Percentiles rank a stretch among this genome's conserved stretches.
Evolutionary conservation across 805 yeast species (phyloP).

Genomic region (Middelhovenomyces tepae): DNA sequence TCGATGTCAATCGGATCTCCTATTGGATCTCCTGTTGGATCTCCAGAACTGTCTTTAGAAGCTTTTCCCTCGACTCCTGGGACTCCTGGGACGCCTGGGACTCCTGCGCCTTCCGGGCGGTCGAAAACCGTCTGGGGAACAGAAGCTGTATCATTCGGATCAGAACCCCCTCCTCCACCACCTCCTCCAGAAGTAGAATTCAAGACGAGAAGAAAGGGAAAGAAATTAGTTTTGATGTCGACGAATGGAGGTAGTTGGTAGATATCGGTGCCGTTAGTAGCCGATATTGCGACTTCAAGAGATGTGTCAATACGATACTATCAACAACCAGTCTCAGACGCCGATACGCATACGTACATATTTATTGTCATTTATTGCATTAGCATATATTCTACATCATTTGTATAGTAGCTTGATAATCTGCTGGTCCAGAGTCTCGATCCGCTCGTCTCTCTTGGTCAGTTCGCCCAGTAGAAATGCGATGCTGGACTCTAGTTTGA

Average conservation of each 20-base stretch:
- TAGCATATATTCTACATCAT: slow-evolving; percentile 1
- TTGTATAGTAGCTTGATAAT: slow-evolving; percentile 8
- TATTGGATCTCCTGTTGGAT: slow-evolving; percentile 8
- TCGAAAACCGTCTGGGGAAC: slow-evolving; percentile 15
- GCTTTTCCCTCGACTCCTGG: slow-evolving; percentile 1
- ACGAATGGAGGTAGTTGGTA: slow-evolving; percentile 12
- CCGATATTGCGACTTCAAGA: no score
- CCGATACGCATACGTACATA: slow-evolving; percentile 8
- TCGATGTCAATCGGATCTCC: no score
- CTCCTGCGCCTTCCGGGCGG: slow-evolving; percentile 1
- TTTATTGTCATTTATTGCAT: slow-evolving; percentile 6
- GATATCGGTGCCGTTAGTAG: background rate
- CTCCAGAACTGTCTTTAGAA: slow-evolving; percentile 8
- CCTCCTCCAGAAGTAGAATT: slow-evolving; percentile 14
- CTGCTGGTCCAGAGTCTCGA: slow-evolving; percentile 17
- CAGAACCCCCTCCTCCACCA: slow-evolving; percentile 12
- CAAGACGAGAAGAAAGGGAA: slow-evolving; percentile 15
- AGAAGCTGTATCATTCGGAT: slow-evolving; percentile 14
- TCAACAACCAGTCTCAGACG: slow-evolving; percentile 6
- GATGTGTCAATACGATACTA: no score
- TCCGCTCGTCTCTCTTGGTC: slow-evolving; percentile 15
- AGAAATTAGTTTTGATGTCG: slow-evolving; percentile 23
- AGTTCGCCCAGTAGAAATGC: slow-evolving; percentile 17
- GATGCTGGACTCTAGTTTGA: slow-evolving; percentile 14
- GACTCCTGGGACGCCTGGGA: slow-evolving; percentile 2